Evolutionary conservation across 169 alveolate genomes (phyloP), one percentile per base, ranked within the genome.

Genomic region (Plasmodium billcollinsi): DNA sequence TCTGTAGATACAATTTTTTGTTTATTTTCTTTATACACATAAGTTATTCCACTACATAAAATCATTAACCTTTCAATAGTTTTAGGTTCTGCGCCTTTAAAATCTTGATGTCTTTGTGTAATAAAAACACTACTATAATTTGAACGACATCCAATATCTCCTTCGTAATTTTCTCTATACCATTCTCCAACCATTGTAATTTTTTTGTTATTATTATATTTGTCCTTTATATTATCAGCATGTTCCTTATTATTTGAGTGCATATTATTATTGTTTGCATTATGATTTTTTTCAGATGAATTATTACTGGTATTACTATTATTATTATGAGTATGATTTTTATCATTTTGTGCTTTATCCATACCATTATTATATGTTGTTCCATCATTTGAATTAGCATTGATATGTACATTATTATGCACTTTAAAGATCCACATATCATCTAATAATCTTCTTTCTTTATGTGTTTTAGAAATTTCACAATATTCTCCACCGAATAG

Each of bases 401-500:
- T 52, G 29, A 49, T 71, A 14, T 24, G 43, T 3, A 66, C 11
- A 2, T 61, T 29, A 15, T 73, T 33, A 18, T 66, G 33, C 9
- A 94, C 43, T 58, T 90, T 91, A 88, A 96, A 96, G 67, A 92
- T 92, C 97, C 97, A 96, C 85, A 96, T 88, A 74, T 96, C 97
- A 67, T 95, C 97, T 7, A 96, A 88, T 74, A 96, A 83, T 59
- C 67, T 88, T 50, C 97, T 93, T 66, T 88, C 93, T 45, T 90
- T 72, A 43, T 92, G 59, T 15, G 93, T 88, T 71, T 94, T 96
- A 66, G 80, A 88, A 47, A 78, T 65, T 15, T 88, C 75, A 26
- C 24, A 75, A 49, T 96, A 94, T 91, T 96, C 98, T 2, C 98
- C 98, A 47, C 98, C 98, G 75, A 95, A 96, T 9, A 96, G 67